These are phyloP conservation scores for Cardiospermum halicacabum DNA, from an alignment of 345 rosid species.

Conservation along the genomic window DNA sequence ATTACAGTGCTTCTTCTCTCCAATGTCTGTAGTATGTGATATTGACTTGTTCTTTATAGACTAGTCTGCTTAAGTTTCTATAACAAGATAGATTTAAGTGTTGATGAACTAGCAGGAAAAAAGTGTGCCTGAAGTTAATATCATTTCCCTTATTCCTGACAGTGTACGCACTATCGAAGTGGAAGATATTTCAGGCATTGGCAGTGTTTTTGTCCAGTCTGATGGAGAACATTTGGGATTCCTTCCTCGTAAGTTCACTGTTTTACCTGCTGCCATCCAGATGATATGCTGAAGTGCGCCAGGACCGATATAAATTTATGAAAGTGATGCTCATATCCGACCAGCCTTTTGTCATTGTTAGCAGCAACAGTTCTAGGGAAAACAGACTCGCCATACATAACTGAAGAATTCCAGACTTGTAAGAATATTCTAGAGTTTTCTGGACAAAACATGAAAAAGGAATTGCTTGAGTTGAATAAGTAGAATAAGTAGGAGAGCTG, in stretches of 20 bases:
- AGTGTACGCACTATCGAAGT: constrained; percentile 76
- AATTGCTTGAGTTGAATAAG: not conserved
- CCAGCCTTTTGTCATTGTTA: not conserved
- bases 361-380: not conserved
- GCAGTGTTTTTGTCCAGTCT: constrained; percentile 70
- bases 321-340: constrained; percentile 1
- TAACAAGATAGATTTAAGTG: not conserved
- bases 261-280: constrained; percentile 69
- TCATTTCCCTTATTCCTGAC: constrained; percentile 17
- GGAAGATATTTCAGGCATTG: constrained; percentile 53
- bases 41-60: not conserved
- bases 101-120: not conserved
- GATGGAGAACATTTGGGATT: constrained; percentile 93
- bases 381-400: not conserved
- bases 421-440: not conserved
- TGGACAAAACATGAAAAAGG: not conserved
- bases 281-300: constrained; percentile 51
- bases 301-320: not conserved
- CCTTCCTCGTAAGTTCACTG: constrained; percentile 68
- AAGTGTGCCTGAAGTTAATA: not conserved
- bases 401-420: not conserved
- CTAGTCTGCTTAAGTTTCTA: not conserved
- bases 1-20: not conserved
- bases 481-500: not conserved
- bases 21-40: not conserved